Percentiles rank a stretch among this genome's conserved stretches.
These are phyloP conservation scores for Nepenthes gracilis DNA, from an alignment of 148 eudicot species.

Conservation along the genomic window DNA sequence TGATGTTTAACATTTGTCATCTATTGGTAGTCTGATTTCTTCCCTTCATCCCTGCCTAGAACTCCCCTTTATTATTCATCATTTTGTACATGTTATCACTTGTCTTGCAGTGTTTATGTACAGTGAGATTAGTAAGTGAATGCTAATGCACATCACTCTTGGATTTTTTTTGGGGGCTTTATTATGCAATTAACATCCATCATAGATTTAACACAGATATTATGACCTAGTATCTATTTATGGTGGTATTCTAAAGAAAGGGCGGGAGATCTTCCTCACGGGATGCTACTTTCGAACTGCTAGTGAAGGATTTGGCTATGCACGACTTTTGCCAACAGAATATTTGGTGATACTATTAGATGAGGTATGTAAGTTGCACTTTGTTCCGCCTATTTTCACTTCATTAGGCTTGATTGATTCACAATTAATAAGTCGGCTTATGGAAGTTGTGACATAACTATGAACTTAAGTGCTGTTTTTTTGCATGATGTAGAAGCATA, in stretches of 20 bases:
- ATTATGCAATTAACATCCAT: too few species aligned
- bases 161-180: too few species aligned
- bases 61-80: too few species aligned
- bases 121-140: too few species aligned
- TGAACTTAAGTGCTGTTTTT: too few species aligned
- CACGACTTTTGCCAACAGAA: conserved; percentile 87
- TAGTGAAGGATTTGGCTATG: conserved; percentile 38
- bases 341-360: conserved; percentile 77
- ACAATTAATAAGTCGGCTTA: background rate
- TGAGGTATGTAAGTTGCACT: conserved; percentile 41
- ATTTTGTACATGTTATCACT: too few species aligned
- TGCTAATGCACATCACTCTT: too few species aligned
- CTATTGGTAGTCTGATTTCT: too few species aligned
- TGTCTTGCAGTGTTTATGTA: too few species aligned
- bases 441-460: background rate
- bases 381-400: background rate
- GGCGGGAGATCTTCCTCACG: conserved; percentile 75
- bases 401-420: background rate
- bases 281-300: conserved; percentile 92
- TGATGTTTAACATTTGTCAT: too few species aligned
- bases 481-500: too few species aligned
- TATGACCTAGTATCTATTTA: conserved; percentile 62
- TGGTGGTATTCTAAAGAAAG: conserved; percentile 80
- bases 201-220: conserved; percentile 33
- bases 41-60: too few species aligned